phyloP scores from a whole-genome alignment of 805 yeast genomes.

The Wickerhamomyces sydowiorum region DNA sequence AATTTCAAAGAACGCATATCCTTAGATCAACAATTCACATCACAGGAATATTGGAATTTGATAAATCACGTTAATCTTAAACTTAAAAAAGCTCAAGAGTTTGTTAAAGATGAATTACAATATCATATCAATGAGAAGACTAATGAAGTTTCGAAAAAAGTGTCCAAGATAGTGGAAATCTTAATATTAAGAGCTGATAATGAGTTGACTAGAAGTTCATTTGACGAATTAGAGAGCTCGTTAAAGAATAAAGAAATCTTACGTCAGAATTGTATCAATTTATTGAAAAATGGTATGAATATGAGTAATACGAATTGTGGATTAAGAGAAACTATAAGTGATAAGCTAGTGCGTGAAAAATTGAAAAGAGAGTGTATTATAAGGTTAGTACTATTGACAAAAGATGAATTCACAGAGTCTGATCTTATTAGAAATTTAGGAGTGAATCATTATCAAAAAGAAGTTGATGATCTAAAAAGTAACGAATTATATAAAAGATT shows the following conservation, averaged over 20 bases:
- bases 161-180: constrained; percentile 17
- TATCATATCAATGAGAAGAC: constrained; percentile 6
- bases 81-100: constrained; percentile 17
- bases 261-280: constrained; percentile 10
- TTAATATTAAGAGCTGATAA: constrained; percentile 21
- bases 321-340: constrained; percentile 15
- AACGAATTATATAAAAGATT: constrained; percentile 5
- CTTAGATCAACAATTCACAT: background rate
- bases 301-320: constrained; percentile 20
- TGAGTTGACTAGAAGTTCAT: constrained; percentile 12
- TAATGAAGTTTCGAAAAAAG: constrained; percentile 12
- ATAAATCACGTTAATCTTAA: constrained; percentile 6
- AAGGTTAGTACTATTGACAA: constrained; percentile 16
- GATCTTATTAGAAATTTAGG: constrained; percentile 20
- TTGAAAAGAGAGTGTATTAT: constrained; percentile 17
- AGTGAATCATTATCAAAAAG: constrained; percentile 7
- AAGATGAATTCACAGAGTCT: constrained; percentile 6
- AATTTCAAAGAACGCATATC: constrained; percentile 3
- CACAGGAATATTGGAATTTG: constrained; percentile 13
- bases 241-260: constrained; percentile 9
- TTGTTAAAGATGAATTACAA: constrained; percentile 9
- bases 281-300: constrained; percentile 19
- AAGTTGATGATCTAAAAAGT: constrained; percentile 10
- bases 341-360: constrained; percentile 16
- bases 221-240: constrained; percentile 7